These are phyloP conservation scores for Verruconis gallopava DNA, from an alignment of 2,329 filamentous ascomycete species.

Conservation along the genomic window DNA sequence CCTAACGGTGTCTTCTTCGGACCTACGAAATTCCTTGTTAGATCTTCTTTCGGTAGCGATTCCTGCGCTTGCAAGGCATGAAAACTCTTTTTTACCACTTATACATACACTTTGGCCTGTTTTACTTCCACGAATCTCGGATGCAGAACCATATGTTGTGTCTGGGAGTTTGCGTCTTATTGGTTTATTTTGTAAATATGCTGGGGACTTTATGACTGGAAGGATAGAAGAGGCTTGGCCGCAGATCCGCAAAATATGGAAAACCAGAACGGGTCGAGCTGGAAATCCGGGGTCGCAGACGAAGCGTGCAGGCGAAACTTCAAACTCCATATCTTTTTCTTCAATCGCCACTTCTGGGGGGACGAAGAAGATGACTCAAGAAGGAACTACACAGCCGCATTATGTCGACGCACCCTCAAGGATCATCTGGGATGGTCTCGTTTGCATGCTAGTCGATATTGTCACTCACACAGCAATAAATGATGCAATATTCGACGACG, in stretches of 20 bases:
- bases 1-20: conserved; percentile 70
- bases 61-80: conserved; percentile 58
- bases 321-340: neutral
- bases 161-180: conserved; percentile 60
- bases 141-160: conserved; percentile 54
- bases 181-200: conserved; percentile 52
- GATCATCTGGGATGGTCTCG: conserved; percentile 7
- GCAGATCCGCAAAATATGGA: conserved; percentile 28
- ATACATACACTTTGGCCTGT: conserved; percentile 89
- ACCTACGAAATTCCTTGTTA: conserved; percentile 65
- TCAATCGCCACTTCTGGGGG: conserved; percentile 11
- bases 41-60: conserved; percentile 61
- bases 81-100: conserved; percentile 75
- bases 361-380: conserved; percentile 29
- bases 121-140: conserved; percentile 53
- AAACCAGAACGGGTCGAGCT: conserved; percentile 8
- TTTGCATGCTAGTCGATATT: conserved; percentile 43
- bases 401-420: conserved; percentile 5
- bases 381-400: conserved; percentile 1
- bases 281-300: neutral
- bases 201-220: conserved; percentile 68
- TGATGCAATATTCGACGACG: conserved; percentile 58
- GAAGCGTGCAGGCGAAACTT: neutral
- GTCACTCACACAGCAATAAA: conserved; percentile 50
- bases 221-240: conserved; percentile 65